Percentiles rank a stretch among this genome's conserved stretches.
phyloP scores from a whole-genome alignment of 805 yeast genomes.

The Kuraishia ogatae region DNA sequence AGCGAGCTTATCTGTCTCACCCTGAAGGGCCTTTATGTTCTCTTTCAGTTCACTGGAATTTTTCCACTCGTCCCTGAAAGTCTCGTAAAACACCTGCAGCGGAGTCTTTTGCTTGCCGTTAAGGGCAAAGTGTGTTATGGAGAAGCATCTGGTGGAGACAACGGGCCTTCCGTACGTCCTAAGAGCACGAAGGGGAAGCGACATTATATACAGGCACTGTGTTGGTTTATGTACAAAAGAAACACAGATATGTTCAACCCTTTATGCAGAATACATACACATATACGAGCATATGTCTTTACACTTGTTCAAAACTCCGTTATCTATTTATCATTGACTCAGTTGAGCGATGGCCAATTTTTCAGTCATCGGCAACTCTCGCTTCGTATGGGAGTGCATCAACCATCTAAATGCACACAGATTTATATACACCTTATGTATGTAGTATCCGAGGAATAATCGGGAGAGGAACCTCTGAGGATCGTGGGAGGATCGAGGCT shows the following conservation, averaged over 20 bases:
- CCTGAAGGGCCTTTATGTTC: conserved; percentile 88
- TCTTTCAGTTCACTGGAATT: conserved; percentile 85
- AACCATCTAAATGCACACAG: neutral
- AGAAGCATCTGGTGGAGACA: neutral
- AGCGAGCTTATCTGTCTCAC: conserved; percentile 89
- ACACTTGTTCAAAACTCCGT: neutral
- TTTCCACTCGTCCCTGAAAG: conserved; percentile 86
- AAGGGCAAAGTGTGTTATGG: neutral
- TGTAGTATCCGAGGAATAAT: too few relatives aligned
- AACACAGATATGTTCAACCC: neutral
- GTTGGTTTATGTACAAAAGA: neutral
- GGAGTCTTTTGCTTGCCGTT: conserved; percentile 52
- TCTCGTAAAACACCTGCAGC: conserved; percentile 84
- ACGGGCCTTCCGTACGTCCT: conserved; percentile 5
- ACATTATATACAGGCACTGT: neutral
- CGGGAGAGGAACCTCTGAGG: too few relatives aligned
- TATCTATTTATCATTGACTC: neutral
- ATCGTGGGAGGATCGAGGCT: too few relatives aligned
- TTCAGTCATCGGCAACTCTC: neutral
- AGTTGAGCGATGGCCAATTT: neutral
- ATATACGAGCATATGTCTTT: too few relatives aligned
- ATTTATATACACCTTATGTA: too few relatives aligned
- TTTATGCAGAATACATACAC: too few relatives aligned
- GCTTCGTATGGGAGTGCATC: neutral
- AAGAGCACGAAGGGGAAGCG: conserved; percentile 9